Base-by-base conservation (phyloP, 2,329 filamentous ascomycete species). In the Davidsoniella virescens region DNA sequence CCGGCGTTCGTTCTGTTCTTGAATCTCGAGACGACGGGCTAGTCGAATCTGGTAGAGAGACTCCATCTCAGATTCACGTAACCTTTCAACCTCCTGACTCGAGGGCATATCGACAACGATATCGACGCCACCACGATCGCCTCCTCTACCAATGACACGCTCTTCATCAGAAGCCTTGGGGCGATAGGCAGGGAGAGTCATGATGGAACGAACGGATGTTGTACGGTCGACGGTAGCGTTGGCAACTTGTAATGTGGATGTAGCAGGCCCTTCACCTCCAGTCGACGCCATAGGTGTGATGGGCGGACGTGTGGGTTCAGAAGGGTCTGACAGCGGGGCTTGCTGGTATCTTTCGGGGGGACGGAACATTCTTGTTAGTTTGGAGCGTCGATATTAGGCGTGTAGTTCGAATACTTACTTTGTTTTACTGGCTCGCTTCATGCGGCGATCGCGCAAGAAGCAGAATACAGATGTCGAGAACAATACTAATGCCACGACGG, bases 31-130 rank as follows among this genome's bases (percentile, higher is more conserved):
- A 47, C 88, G 77, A 49, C 92, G 76, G 16, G 85, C 79, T 10
- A 84, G 62, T 10, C 92, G 81, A 53, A 96, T 90, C 63, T 94
- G 87, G 63, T 94, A 96, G 39, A 96, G 65, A 0, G 84, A 78
- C 55, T 92, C 84, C 92, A 96, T 96, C 63, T 95, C 86, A 25
- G 86, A 78, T 55, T 96, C 87, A 10, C 92, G 75, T 49, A 87
- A 68, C 2, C 67, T 65, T 62, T 94, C 87, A 56, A 93, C 79
- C 49, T 87, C 83, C 47, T 94, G 85, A 7, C 70, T 73, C 0
- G 82, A 86, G 0, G 88, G 88, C 56, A 84, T 78, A 62, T 95
- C 88, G 10, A 96, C 67, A 0, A 98, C 87, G 3, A 85, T 76
- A 59, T 98, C 92, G 58, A 98, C 87, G 6, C 92, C 92, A 49